Evolutionary conservation across 768 basidiomycete genomes (phyloP), one percentile per base, ranked within the genome.

Genomic region (Auriscalpium vulgare): DNA sequence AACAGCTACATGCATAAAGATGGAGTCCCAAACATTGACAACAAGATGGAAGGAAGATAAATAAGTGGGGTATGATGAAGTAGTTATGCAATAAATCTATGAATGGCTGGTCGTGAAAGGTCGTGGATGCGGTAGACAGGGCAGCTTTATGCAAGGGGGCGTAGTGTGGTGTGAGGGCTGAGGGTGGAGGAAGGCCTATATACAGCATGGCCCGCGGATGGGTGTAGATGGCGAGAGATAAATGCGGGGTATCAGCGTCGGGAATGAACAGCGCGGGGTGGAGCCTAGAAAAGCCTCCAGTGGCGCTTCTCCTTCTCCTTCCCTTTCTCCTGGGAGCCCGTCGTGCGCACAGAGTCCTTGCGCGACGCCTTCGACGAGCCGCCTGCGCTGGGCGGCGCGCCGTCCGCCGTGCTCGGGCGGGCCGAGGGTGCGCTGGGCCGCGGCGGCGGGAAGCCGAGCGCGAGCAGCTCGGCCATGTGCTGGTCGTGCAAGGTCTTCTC

Each of bases 361-460:
- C 40, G 40, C 14, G 14, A 17, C 40, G 40, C 40, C 14, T 43
- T 17, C 4, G 40, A 17, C 14, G 40, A 13, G 40, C 40, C 40
- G 40, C 40, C 23, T 7, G 40, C 40, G 13, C 40, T 13, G 11
- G 40, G n/a, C 40, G 40, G 40, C 40, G 40, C 40, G 40, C 17
- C 40, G 40, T 43, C 40, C 14, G 40, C 34, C 34, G 48, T 36
- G 44, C 47, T 46, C 44, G 17, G 23, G 23, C 59, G 56, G 16
- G 44, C 23, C 7, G 2, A 1, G 8, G 50, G 10, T 14, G 43
- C 29, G 7, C 40, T 43, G 14, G 40, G 40, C 14, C 40, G 40
- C 40, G 40, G 21, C 35, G 53, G 14, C 14, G 16, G 43, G 43
- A 63, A 60, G 16, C 62, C 62, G 6, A 63, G 52, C n/a, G 62